Evolutionary conservation across 2,329 filamentous ascomycete species (phyloP), one percentile per base, ranked within the genome.

Genomic region (Pyrenochaeta sp.): DNA sequence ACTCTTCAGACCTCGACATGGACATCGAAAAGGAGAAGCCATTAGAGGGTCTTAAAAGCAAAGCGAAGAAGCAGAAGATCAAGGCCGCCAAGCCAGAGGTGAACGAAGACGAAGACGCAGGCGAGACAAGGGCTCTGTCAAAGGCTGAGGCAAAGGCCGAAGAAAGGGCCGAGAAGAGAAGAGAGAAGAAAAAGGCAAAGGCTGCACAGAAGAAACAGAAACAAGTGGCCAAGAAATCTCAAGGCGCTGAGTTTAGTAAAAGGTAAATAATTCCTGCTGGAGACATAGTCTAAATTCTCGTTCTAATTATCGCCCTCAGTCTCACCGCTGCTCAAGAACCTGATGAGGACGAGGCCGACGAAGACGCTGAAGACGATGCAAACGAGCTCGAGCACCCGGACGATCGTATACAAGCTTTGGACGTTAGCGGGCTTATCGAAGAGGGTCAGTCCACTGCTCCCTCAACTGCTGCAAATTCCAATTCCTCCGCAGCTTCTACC

Each of bases 101-200:
- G 61, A 54, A 68, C 49, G 61, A 60, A 37, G 79, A 79, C 37
- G 80, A 79, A 42, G 74, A 71, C 69, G 56, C 77, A 73, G 67
- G 73, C 74, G 69, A 81, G 77, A 68, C 69, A 71, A 52, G 72
- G 73, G 52, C 67, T 44, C 68, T 77, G 54, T 73, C 72, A 32
- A 79, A 79, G 62, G 57, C 71, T 28, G 73, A 76, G 58, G 71
- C 69, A 34, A 78, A 77, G 61, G 78, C 76, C 9, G 80, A 79
- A 53, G 72, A 71, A 45, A 79, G 78, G 61, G 79, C 77, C 12
- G 80, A 81, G 56, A 81, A 80, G 67, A 81, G 81, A 66, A 73
- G 73, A 37, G 75, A 81, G 47, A 75, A 74, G 62, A 80, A 81
- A 71, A 82, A 81, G 65, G 80, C 81, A 64, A 82, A 81, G 65